These are phyloP conservation scores for Capsicum chinense DNA, from an alignment of 257 asterid species.

Conservation along the genomic window DNA sequence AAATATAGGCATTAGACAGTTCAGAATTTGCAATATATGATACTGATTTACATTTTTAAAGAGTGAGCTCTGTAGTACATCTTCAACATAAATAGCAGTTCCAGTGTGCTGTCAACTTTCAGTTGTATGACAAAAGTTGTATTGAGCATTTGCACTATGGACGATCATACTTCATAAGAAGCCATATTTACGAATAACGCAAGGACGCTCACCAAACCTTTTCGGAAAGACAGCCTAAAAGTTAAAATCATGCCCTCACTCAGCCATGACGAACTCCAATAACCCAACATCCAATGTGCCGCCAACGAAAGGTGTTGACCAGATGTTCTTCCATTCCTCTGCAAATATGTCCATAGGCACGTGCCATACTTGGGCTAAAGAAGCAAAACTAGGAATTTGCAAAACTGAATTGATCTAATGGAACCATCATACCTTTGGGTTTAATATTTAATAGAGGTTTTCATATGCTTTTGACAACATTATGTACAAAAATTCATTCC, in stretches of 20 bases:
- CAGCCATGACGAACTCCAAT: conserved; percentile 15
- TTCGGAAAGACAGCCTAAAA: conserved; percentile 2
- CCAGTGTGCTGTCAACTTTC: conserved; percentile 19
- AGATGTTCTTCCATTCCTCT: background rate
- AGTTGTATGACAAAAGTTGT: background rate
- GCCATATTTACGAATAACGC: background rate
- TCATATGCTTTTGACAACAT: conserved; percentile 15
- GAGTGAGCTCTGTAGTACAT: conserved; percentile 10
- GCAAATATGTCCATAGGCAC: background rate
- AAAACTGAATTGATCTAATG: background rate
- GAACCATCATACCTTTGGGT: conserved; percentile 6
- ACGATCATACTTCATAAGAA: background rate
- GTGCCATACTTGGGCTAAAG: background rate
- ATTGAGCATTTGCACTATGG: background rate
- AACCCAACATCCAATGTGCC: background rate
- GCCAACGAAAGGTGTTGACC: background rate
- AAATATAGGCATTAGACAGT: background rate
- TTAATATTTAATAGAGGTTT: conserved; percentile 20
- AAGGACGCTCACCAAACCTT: background rate
- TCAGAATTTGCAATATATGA: conserved; percentile 24
- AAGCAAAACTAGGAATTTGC: background rate
- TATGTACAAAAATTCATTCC: background rate
- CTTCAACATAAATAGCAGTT: conserved; percentile 8
- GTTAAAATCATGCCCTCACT: background rate
- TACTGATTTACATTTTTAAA: conserved; percentile 26